Evolutionary conservation across 2,329 filamentous ascomycete species (phyloP), one percentile per base, ranked within the genome.

Genomic region (Geosmithia putterillii): DNA sequence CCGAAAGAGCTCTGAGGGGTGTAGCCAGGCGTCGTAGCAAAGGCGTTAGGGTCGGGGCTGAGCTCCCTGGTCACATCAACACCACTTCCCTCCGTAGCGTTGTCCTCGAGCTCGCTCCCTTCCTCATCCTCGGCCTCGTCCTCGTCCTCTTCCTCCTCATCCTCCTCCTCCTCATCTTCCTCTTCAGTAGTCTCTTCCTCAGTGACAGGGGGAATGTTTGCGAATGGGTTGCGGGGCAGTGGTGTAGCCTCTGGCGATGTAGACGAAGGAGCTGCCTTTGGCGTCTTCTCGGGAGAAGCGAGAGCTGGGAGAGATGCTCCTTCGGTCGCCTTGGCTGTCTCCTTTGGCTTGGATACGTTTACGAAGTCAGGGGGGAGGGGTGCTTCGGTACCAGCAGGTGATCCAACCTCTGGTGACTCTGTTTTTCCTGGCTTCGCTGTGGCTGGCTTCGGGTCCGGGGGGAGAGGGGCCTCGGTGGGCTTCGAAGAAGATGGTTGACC

Each of bases 51-150:
- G 7, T 61, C 66, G 18, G 73, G 74, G 50, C 73, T 80, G 12
- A 81, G 59, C 41, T 82, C 77, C 52, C 80, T 76, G n/a, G 70
- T 70, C 39, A 82, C 71, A 55, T 82, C 78, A 41, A 81, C 67
- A 20, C 76, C 79, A 47, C 78, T 82, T 14, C 77, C 78, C 52
- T 76, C 74, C 0, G 65, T 70, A 7, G 54, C 69, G 23, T 73
- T 70, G 3, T 69, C 69, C 12, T 70, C 71, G 18, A 66, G 63
- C 21, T 67, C 63, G 8, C 65, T 64, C n/a, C 66, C 63, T 2
- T 61, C 59, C 1, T 66, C 66, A 12, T 64, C 66, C 4, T 60
- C 60, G 3, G 63, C 64, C 6, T 66, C 63, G 4, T 62, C 58
- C 17, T 52, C 47, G 52, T 59, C 59, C 1, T 63, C 64, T 12